phyloP scores from a whole-genome alignment of 2,329 filamentous ascomycete genomes.

The Scopulariopsis brevicaulis region DNA sequence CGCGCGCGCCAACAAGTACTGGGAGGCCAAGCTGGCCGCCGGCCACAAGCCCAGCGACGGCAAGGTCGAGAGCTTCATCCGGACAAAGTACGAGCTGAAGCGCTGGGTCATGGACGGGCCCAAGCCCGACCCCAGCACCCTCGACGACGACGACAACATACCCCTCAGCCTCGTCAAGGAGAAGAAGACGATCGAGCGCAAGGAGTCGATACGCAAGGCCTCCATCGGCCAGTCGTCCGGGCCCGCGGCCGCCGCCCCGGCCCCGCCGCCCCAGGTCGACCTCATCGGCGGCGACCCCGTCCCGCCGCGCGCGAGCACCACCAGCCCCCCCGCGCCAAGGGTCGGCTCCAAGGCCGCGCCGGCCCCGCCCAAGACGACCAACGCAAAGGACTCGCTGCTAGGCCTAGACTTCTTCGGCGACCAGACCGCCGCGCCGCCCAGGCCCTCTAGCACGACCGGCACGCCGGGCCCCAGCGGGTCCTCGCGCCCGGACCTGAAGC shows the following conservation, averaged over 20 bases:
- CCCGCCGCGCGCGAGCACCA: constrained; percentile 61
- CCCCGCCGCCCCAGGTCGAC: constrained; percentile 50
- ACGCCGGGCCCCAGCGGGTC: constrained; percentile 48
- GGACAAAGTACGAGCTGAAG: constrained; percentile 98
- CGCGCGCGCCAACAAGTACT: constrained; percentile 93
- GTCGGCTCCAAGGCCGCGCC: constrained; percentile 43
- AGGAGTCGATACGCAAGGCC: constrained; percentile 49
- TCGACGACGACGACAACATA: constrained; percentile 85
- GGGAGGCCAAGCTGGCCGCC: constrained; percentile 86
- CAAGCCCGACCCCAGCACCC: constrained; percentile 81
- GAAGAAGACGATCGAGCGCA: constrained; percentile 52
- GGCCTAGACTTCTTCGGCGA: constrained; percentile 88
- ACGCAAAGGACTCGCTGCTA: constrained; percentile 76
- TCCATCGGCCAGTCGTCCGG: constrained; percentile 31
- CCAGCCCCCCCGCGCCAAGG: constrained; percentile 50
- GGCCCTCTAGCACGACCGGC: constrained; percentile 72
- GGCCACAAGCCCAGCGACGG: constrained; percentile 90
- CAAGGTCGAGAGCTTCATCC: constrained; percentile 99
- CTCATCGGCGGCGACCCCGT: constrained; percentile 69
- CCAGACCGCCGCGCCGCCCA: constrained; percentile 51
- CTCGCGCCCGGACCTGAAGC: constrained; percentile 87
- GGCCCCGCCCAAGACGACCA: constrained; percentile 56
- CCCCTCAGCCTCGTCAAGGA: constrained; percentile 51
- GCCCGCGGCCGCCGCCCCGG: constrained; percentile 17
- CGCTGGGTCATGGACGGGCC: constrained; percentile 98